Evolutionary conservation across 495 filamentous ascomycete genomes (phyloP).

Genomic region (Durotheca rogersii): DNA sequence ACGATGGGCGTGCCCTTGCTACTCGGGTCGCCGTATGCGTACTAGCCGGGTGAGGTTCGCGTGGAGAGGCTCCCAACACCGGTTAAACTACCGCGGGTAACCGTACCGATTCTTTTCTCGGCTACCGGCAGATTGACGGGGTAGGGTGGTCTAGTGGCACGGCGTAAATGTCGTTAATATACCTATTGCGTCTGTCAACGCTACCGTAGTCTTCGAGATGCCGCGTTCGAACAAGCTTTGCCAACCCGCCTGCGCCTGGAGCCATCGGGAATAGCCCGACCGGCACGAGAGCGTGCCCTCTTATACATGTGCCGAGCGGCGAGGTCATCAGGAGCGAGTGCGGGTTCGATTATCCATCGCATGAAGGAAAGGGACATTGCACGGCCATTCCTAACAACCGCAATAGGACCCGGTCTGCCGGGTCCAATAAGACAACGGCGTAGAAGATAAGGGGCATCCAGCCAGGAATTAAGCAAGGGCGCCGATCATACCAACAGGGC

Average conservation of each 20-base stretch:
- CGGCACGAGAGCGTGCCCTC: too few species aligned
- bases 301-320: too few species aligned
- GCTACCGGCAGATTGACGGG: neutral
- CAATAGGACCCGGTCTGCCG: neutral
- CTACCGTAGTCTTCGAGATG: too few species aligned
- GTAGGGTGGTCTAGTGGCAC: neutral
- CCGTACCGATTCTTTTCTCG: neutral
- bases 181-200: too few species aligned
- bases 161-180: too few species aligned
- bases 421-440: too few species aligned
- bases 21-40: neutral
- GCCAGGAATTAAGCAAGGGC: conserved; percentile 10
- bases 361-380: too few species aligned
- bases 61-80: conserved; percentile 8
- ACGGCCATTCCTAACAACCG: too few species aligned
- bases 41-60: too few species aligned
- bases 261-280: too few species aligned
- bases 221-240: neutral
- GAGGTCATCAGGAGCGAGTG: too few species aligned
- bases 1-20: neutral
- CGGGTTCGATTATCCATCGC: too few species aligned
- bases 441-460: conserved; percentile 15
- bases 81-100: conserved; percentile 22
- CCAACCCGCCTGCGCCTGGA: neutral
- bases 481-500: conserved; percentile 7